Evolutionary conservation across 139 green algal species (phyloP).

Genomic region (Dunaliella primolecta): DNA sequence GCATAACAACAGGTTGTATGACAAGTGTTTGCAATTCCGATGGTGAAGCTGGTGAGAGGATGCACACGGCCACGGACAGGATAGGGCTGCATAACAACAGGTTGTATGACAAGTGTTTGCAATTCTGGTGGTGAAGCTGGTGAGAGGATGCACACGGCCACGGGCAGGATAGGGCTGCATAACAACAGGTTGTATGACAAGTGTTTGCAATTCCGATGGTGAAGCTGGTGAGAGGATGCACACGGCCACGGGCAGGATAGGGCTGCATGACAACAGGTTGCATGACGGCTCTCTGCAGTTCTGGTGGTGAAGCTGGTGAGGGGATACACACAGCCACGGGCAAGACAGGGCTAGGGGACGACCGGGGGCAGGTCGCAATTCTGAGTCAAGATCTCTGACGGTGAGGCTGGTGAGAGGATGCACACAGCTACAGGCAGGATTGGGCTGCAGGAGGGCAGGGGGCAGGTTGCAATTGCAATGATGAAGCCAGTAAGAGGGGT

Average conservation of each 20-base stretch:
- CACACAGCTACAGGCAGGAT: constrained; percentile 44
- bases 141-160: constrained; percentile 40
- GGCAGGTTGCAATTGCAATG: constrained; percentile 22
- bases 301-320: constrained; percentile 49
- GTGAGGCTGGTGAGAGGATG: constrained; percentile 48
- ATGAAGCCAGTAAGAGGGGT: constrained; percentile 51
- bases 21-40: constrained; percentile 40
- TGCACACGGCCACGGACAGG: constrained; percentile 39
- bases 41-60: constrained; percentile 49
- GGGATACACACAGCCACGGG: constrained; percentile 38
- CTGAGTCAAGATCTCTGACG: constrained; percentile 53
- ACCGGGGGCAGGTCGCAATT: background rate
- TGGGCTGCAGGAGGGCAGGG: constrained; percentile 34
- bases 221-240: constrained; percentile 45
- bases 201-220: constrained; percentile 45
- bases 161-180: constrained; percentile 45
- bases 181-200: background rate
- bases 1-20: too few species aligned
- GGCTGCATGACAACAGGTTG: constrained; percentile 29
- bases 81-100: too few species aligned
- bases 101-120: background rate
- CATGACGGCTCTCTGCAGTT: background rate
- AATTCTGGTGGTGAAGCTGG: constrained; percentile 58
- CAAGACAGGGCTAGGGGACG: constrained; percentile 41
- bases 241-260: constrained; percentile 46